Conservation (phyloP, 2,329 filamentous ascomycete genomes). For the Botrytis deweyae region DNA sequence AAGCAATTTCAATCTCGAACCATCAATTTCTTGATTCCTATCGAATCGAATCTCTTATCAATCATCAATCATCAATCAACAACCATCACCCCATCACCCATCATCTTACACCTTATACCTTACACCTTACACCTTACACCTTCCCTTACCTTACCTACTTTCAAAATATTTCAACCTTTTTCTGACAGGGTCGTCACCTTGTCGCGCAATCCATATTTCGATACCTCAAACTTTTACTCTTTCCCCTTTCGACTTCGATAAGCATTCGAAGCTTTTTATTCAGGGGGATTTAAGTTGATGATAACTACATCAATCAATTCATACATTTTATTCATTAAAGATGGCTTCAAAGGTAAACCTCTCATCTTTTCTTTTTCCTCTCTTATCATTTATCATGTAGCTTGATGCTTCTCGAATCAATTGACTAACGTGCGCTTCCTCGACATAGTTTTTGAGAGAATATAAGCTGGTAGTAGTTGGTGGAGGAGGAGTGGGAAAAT, state of each 20-base stretch:
- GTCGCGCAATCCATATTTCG: slow-evolving; percentile 14
- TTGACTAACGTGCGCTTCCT: slow-evolving; percentile 25
- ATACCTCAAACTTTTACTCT: slow-evolving; percentile 11
- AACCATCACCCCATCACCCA: no score
- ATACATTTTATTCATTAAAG: slow-evolving; percentile 25
- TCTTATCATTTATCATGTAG: background rate
- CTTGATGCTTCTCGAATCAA: slow-evolving; percentile 11
- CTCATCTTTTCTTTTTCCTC: no score
- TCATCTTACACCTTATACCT: background rate
- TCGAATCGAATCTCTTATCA: background rate
- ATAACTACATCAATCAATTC: slow-evolving; percentile 27
- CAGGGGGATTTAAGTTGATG: slow-evolving; percentile 26
- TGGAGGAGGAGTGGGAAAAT: slow-evolving; percentile 98
- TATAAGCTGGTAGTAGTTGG: slow-evolving; percentile 97
- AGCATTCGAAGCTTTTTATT: slow-evolving; percentile 17
- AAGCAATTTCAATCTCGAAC: background rate
- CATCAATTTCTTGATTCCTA: slow-evolving; percentile 1
- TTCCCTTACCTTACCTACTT: background rate
- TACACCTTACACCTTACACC: background rate
- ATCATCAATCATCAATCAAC: no score
- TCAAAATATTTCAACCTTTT: background rate
- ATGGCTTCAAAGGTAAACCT: slow-evolving; percentile 43
- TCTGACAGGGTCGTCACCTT: slow-evolving; percentile 18
- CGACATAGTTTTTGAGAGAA: slow-evolving; percentile 73
- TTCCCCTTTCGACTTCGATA: slow-evolving; percentile 25